Percentiles rank a stretch among this genome's conserved stretches.
Conservation (phyloP, 192 early-diverging fungal species). For the Coemansia sp. region DNA sequence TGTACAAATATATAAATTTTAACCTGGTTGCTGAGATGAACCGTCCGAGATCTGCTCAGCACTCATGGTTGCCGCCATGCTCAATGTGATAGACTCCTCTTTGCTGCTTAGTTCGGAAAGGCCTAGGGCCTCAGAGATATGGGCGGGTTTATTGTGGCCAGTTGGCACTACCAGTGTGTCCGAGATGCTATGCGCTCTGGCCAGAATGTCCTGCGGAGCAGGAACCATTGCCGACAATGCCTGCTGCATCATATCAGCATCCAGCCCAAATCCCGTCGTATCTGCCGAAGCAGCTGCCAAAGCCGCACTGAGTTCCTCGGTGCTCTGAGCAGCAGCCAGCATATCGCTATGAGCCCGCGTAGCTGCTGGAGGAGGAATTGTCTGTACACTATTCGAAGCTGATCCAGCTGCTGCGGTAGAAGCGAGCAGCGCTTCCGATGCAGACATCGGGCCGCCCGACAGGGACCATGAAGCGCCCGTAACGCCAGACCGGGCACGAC, state of each 20-base stretch:
- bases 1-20: no score
- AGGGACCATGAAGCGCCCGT: background rate
- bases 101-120: no score
- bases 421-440: background rate
- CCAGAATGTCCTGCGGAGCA: slow-evolving; percentile 14
- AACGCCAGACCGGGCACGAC: background rate
- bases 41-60: no score
- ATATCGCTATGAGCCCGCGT: background rate
- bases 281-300: slow-evolving; percentile 10
- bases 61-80: no score
- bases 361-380: no score
- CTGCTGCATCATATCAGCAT: slow-evolving; percentile 14
- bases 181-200: slow-evolving; percentile 7
- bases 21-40: no score
- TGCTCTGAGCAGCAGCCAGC: background rate
- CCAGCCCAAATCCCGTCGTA: slow-evolving; percentile 8
- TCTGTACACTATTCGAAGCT: no score
- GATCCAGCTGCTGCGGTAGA: background rate
- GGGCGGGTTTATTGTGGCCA: no score
- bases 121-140: no score
- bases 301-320: slow-evolving; percentile 1
- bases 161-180: no score
- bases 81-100: no score
- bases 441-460: no score
- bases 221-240: slow-evolving; percentile 10